These are phyloP conservation scores for Halteria grandinella DNA, from an alignment of 73 alveolate species.

Conservation along the genomic window DNA sequence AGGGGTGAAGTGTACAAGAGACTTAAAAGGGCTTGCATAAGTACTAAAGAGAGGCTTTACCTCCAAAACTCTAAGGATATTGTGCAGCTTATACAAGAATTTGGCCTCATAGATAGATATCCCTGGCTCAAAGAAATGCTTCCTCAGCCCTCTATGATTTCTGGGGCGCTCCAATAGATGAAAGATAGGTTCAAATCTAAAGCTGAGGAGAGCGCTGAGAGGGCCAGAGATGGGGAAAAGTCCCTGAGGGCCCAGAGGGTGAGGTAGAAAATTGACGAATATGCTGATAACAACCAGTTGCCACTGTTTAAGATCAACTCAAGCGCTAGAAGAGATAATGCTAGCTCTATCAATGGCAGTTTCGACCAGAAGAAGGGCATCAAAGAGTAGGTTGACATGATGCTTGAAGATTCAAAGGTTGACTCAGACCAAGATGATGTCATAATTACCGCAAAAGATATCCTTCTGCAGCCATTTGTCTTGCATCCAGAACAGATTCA, in stretches of 20 bases:
- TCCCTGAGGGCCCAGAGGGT: background rate
- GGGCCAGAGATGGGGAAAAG: slow-evolving; percentile 16
- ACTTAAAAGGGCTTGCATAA: background rate
- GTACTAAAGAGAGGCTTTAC: background rate
- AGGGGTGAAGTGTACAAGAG: background rate
- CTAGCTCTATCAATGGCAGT: slow-evolving; percentile 12
- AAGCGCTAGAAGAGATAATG: slow-evolving; percentile 12
- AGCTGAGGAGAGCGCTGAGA: too few relatives aligned
- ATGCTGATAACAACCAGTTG: background rate
- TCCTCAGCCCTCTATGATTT: slow-evolving; percentile 17
- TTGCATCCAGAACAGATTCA: too few relatives aligned
- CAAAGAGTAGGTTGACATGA: background rate
- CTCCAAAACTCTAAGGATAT: background rate
- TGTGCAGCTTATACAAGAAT: background rate
- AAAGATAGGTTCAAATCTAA: slow-evolving; percentile 3
- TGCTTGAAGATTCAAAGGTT: too few relatives aligned
- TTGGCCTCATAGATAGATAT: slow-evolving; percentile 6
- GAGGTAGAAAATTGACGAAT: slow-evolving; percentile 21
- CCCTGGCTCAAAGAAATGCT: background rate
- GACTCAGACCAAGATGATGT: slow-evolving; percentile 27
- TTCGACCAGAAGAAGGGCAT: background rate
- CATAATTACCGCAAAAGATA: slow-evolving; percentile 36
- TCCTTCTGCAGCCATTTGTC: slow-evolving; percentile 39
- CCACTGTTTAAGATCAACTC: too few relatives aligned
- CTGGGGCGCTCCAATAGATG: background rate